A percentile compares a stretch with the other conserved stretches of the same genome.
These are phyloP conservation scores for Ogataea saltuana DNA, from an alignment of 805 yeast species.

Conservation along the genomic window DNA sequence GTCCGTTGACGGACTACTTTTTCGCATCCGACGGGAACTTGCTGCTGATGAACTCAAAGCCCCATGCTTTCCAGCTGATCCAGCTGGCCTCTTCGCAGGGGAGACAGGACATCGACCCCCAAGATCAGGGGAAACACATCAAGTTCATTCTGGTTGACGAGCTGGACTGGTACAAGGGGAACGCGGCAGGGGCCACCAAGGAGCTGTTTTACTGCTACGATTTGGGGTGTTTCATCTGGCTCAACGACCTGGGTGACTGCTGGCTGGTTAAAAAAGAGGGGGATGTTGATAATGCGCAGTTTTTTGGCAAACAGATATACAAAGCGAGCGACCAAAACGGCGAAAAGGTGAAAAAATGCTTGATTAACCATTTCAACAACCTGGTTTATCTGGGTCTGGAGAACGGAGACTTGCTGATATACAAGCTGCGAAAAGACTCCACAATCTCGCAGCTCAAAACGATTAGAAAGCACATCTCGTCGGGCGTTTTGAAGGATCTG, in stretches of 20 bases:
- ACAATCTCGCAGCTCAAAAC: conserved; percentile 32
- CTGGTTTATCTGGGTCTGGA: conserved; percentile 41
- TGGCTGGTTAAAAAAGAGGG: conserved; percentile 29
- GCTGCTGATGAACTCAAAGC: conserved; percentile 32
- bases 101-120: conserved; percentile 19
- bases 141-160: conserved; percentile 34
- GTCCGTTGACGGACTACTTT: conserved; percentile 33
- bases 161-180: conserved; percentile 35
- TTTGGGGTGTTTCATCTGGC: conserved; percentile 34
- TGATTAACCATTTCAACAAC: conserved; percentile 44
- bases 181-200: conserved; percentile 4
- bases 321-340: conserved; percentile 11
- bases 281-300: conserved; percentile 15
- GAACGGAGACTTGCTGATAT: conserved; percentile 39
- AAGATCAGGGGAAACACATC: conserved; percentile 28
- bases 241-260: conserved; percentile 31
- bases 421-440: conserved; percentile 39
- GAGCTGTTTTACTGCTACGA: conserved; percentile 24
- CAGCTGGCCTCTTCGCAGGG: conserved; percentile 22
- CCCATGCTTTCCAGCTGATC: conserved; percentile 38
- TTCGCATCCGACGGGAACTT: conserved; percentile 29
- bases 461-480: conserved; percentile 39
- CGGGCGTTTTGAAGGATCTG: conserved; percentile 33
- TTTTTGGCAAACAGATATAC: conserved; percentile 30
- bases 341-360: conserved; percentile 27